Conservation (phyloP, 306 rosid genomes). For the Cicer judaicum region DNA sequence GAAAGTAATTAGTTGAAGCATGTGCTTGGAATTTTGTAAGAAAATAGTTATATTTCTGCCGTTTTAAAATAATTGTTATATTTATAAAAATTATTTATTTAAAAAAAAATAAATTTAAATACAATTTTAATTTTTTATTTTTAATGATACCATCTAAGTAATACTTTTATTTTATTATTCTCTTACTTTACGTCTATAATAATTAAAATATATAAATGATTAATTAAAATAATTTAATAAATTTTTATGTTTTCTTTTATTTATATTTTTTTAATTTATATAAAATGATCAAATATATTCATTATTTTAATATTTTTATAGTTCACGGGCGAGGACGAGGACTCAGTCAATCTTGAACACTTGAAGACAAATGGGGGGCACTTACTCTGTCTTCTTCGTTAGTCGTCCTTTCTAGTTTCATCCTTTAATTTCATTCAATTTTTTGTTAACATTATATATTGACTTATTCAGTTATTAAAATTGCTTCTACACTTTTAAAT, state of each 20-base stretch:
- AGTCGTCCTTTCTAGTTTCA: not conserved
- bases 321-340: constrained; percentile 36
- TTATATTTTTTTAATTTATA: too few species aligned
- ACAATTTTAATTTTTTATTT: too few species aligned
- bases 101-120: too few species aligned
- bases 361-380: not conserved
- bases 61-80: too few species aligned
- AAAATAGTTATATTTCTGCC: not conserved
- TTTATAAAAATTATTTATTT: too few species aligned
- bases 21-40: constrained; percentile 23
- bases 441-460: not conserved
- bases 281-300: too few species aligned
- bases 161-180: too few species aligned
- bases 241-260: too few species aligned
- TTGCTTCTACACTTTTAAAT: not conserved
- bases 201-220: too few species aligned
- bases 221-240: too few species aligned
- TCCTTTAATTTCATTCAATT: not conserved
- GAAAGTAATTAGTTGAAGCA: not conserved
- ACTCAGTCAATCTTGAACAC: constrained; percentile 9
- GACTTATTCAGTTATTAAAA: not conserved
- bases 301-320: not conserved
- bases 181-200: too few species aligned
- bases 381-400: not conserved
- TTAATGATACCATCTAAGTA: too few species aligned